Evolutionary conservation across 2,329 filamentous ascomycete species (phyloP).

Genomic region (Xylaria sp.): DNA sequence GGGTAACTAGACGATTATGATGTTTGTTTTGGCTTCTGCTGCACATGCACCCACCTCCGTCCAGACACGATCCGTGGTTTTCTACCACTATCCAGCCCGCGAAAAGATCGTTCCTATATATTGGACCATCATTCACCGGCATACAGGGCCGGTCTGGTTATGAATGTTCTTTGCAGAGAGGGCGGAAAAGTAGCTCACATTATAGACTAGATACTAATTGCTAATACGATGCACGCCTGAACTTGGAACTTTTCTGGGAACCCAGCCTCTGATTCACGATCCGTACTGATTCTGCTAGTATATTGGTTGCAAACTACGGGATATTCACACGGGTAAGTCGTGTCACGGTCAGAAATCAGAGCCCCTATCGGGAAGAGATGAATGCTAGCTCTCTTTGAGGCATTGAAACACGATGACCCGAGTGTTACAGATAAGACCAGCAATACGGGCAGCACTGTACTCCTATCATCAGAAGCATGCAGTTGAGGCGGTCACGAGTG

Average conservation of each 20-base stretch:
- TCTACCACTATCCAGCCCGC: slow-evolving; percentile 7
- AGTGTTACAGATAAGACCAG: neutral
- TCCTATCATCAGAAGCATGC: neutral
- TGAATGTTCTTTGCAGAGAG: slow-evolving; percentile 3
- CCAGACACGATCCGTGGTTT: slow-evolving; percentile 14
- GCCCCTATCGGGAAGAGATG: neutral
- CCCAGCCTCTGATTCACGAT: no score
- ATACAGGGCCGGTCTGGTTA: neutral
- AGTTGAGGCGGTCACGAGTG: neutral
- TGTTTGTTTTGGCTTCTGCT: slow-evolving; percentile 9
- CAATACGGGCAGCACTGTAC: neutral
- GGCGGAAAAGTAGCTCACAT: neutral
- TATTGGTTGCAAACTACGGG: no score
- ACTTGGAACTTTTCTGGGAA: neutral
- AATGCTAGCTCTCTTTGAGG: neutral
- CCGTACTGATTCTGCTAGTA: no score
- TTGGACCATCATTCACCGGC: slow-evolving; percentile 3
- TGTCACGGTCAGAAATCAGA: neutral
- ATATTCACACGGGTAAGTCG: no score
- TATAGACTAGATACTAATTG: slow-evolving; percentile 28
- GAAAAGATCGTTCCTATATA: slow-evolving; percentile 7
- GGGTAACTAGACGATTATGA: slow-evolving; percentile 31
- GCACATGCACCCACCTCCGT: neutral
- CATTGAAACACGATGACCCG: neutral
- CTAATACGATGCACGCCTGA: slow-evolving; percentile 21